Base-by-base conservation (phyloP, 306 rosid species). In the Rosa persica region DNA sequence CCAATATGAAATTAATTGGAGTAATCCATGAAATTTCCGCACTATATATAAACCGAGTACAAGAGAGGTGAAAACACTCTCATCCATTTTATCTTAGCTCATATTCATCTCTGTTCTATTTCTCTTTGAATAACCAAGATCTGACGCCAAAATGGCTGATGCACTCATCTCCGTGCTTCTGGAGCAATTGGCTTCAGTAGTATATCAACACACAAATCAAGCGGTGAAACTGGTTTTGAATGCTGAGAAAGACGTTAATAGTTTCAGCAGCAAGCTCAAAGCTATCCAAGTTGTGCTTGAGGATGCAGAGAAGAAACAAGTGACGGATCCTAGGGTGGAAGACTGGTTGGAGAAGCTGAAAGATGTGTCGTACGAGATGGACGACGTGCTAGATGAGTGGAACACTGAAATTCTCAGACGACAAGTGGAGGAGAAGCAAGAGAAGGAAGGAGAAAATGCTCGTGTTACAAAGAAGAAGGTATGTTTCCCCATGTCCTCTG, bases 291-390 rank as follows among this genome's bases (percentile, higher is more conserved):
- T 57, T 55, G 81, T 70, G 75, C 76, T 78, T 8, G 44, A 67
- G 54, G 81, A 78, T 13, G 81, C 81, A 6, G 81, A 78, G 44
- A 54, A 69, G 49, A 69, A 22, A 43, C 75, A 70, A 30, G 17
- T 30, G 12, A 39, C 17, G 15, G 70, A 78, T 2, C 57, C 54
- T 12, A 11, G 39, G 0, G 81, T 78, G 46, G 25, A 8, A 58
- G 19, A 5, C 20, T 78, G 76, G 81, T 12, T 78, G 16, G 58
- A 78, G 12, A 68, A 78, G 69, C 81, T 78, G 58, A 43, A 78
- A 9, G 70, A 68, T 9, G 70, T 44, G 5, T 54, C 76, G 4
- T 51, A 38, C 10, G 76, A 78, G 30, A 70, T 78, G 57, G 76
- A 69, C 23, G 46, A 70, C 16, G 58, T 78, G 46, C 23, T 78